phyloP scores from a whole-genome alignment of 768 basidiomycete genomes.

The Boletus fagicola region DNA sequence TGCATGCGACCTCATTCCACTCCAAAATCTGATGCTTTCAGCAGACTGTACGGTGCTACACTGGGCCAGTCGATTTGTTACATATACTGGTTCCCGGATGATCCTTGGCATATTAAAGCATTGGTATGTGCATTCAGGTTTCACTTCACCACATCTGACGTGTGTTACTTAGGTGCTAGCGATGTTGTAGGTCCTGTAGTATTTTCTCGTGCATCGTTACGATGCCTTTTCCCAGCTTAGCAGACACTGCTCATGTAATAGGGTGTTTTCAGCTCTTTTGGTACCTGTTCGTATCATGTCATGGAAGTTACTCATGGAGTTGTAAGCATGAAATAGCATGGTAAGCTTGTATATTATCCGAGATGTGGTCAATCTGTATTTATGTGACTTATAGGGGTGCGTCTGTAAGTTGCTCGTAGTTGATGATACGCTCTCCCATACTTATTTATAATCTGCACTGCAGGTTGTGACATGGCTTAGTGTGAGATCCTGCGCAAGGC shows the following conservation, averaged over 20 bases:
- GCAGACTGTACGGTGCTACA: constrained; percentile 15
- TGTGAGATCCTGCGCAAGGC: not conserved
- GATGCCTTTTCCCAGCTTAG: not conserved
- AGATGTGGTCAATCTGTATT: not conserved
- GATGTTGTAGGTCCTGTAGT: not conserved
- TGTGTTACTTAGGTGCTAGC: constrained; percentile 1
- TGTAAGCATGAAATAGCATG: not conserved
- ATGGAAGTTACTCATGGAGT: not conserved
- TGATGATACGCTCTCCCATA: not conserved
- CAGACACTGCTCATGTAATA: constrained; percentile 7
- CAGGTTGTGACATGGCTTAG: not conserved
- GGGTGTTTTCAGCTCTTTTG: not conserved
- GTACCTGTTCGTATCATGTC: constrained; percentile 3
- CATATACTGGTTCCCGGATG: constrained; percentile 8
- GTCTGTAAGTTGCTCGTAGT: not conserved
- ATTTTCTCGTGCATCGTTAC: not conserved
- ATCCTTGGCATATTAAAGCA: not conserved
- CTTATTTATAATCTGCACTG: not conserved
- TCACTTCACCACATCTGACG: not conserved
- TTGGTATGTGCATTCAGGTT: not conserved
- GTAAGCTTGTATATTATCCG: not conserved
- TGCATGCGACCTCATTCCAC: too few relatives aligned
- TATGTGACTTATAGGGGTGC: constrained; percentile 4
- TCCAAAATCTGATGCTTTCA: not conserved
- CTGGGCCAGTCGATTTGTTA: not conserved